These are phyloP conservation scores for Aspergillus sp. DNA, from an alignment of 2,329 filamentous ascomycete species.

Conservation along the genomic window DNA sequence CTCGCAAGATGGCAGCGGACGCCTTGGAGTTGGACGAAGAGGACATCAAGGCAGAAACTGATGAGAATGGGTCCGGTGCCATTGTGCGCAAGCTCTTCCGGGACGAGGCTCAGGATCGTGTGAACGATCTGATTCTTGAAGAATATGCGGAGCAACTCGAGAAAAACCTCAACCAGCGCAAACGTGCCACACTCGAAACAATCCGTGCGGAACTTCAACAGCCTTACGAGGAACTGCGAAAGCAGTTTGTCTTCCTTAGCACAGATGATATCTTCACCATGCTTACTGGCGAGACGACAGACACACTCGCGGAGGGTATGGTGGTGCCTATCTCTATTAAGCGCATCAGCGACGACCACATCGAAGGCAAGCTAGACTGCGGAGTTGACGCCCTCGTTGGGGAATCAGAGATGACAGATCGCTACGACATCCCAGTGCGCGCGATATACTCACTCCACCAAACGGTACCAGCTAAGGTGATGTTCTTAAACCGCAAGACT, in stretches of 20 bases:
- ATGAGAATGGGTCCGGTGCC: constrained; percentile 84
- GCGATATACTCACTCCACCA: constrained; percentile 77
- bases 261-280: constrained; percentile 89
- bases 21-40: constrained; percentile 95
- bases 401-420: constrained; percentile 74
- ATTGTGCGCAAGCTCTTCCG: constrained; percentile 94
- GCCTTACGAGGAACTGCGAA: constrained; percentile 90
- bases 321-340: constrained; percentile 87
- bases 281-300: constrained; percentile 88
- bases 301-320: constrained; percentile 84
- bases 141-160: constrained; percentile 96
- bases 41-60: constrained; percentile 91
- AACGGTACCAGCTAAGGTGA: constrained; percentile 82
- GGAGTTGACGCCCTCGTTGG: constrained; percentile 89
- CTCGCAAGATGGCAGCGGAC: constrained; percentile 97
- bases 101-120: constrained; percentile 88
- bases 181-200: constrained; percentile 92
- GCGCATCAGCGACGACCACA: constrained; percentile 85
- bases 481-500: constrained; percentile 82
- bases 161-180: constrained; percentile 87
- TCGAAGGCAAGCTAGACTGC: constrained; percentile 90
- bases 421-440: constrained; percentile 65
- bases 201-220: constrained; percentile 91
- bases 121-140: constrained; percentile 93
- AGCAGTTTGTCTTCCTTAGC: constrained; percentile 69